Base-by-base conservation (phyloP, 2,329 filamentous ascomycete species). In the Ophiostoma triangulosporum region DNA sequence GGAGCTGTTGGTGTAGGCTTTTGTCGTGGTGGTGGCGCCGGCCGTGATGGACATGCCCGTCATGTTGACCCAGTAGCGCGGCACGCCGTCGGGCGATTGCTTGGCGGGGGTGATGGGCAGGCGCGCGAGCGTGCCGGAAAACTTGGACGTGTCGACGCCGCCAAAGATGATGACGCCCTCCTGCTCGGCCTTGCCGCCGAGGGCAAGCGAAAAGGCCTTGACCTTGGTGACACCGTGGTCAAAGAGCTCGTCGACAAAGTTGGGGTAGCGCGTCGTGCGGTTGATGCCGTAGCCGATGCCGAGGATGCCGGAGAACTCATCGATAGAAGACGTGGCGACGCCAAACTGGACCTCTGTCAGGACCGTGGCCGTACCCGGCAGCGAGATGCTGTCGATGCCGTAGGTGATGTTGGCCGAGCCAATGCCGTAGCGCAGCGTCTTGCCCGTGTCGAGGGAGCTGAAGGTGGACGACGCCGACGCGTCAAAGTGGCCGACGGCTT, bases 251-350 rank as follows among this genome's bases (percentile, higher is more conserved):
- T 78, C 75, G 57, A 78, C 60, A 54, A 78, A 71, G 62, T 75
- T 77, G 56, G 64, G 68, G 61, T 78, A 78, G 8, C 58, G 60
- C 2, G 70, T 73, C 26, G 71, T 75, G 51, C 69, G 58, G 33
- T 70, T 72, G 12, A 66, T 48, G 3, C 78, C 72, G 63, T 87
- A 87, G 24, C 87, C 87, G 54, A 93, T 83, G 22, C 88, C 88
- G 20, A 94, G 66, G 48, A 93, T 87, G 35, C 75, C 75, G 0
- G 73, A 68, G 55, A 74, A 75, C 57, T 75, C 70, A 56, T 76
- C 69, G 14, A 64, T 56, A 6, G 70, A 71, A 12, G 63, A 60
- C 36, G 73, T 75, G n/a, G 81, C 82, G 35, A 84, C 76, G 57
- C 82, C 83, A 57, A 86, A 84, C 61, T 83, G 78, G 51, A 84